phyloP scores from a whole-genome alignment of 306 rosid genomes.

The Albizia julibrissin region DNA sequence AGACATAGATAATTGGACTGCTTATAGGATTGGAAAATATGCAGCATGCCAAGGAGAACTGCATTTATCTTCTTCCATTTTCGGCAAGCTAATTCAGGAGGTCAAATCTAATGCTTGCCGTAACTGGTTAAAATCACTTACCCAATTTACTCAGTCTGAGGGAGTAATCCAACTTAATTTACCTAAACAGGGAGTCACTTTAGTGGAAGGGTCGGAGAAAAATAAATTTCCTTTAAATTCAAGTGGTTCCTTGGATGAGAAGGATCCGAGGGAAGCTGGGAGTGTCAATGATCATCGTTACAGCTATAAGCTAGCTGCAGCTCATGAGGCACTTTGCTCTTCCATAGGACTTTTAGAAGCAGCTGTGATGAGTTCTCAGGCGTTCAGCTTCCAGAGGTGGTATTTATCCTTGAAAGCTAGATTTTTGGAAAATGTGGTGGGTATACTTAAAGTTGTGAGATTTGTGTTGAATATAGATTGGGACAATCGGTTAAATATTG shows the following conservation, averaged over 20 bases:
- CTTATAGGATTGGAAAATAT: conserved; percentile 49
- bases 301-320: conserved; percentile 43
- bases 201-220: conserved; percentile 38
- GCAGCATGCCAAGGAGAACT: conserved; percentile 63
- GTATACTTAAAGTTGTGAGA: conserved; percentile 35
- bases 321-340: conserved; percentile 46
- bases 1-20: conserved; percentile 48
- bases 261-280: conserved; percentile 25
- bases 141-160: conserved; percentile 54
- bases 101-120: conserved; percentile 43
- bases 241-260: conserved; percentile 29
- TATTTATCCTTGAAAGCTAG: conserved; percentile 60
- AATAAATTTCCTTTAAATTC: conserved; percentile 25
- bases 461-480: conserved; percentile 24
- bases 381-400: conserved; percentile 67
- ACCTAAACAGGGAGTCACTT: conserved; percentile 39
- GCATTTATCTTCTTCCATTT: conserved; percentile 44
- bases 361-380: conserved; percentile 33
- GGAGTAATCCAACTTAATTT: conserved; percentile 36
- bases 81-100: conserved; percentile 40
- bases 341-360: conserved; percentile 53
- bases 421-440: conserved; percentile 42
- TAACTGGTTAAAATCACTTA: conserved; percentile 56
- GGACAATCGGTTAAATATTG: conserved; percentile 19
- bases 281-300: conserved; percentile 18